Conservation (phyloP, 169 alveolate species). For the Plasmodium gallinaceum region DNA sequence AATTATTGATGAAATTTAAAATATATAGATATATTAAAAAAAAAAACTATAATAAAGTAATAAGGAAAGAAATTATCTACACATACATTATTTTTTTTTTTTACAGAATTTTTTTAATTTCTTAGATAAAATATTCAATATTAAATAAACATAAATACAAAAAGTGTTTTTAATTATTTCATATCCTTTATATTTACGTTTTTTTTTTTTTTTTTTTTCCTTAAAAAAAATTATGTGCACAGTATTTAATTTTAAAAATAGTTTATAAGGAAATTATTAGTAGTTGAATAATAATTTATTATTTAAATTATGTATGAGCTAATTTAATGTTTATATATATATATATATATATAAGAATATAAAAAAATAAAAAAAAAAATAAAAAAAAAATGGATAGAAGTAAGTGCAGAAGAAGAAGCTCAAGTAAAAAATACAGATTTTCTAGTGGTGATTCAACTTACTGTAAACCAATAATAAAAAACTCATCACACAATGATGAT, state of each 20-base stretch:
- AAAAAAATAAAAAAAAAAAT: background rate
- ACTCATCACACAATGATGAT: slow-evolving; percentile 13
- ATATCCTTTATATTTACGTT: background rate
- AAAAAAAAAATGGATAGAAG: background rate
- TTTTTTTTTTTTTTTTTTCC: background rate
- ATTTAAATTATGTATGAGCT: background rate
- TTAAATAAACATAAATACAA: background rate
- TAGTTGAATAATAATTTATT: background rate
- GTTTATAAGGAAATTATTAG: background rate
- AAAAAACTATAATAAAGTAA: too few species aligned
- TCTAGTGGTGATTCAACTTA: slow-evolving; percentile 37
- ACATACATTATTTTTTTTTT: background rate
- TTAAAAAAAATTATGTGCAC: background rate
- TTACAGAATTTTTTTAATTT: background rate
- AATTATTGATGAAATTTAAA: too few species aligned
- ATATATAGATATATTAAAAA: too few species aligned
- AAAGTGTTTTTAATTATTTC: background rate
- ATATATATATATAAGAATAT: background rate
- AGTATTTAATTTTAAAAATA: background rate
- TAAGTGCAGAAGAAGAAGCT: slow-evolving; percentile 11
- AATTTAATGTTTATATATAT: background rate
- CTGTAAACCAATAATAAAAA: slow-evolving; percentile 23
- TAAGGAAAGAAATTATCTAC: background rate
- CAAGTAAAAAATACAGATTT: slow-evolving; percentile 34
- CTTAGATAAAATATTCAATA: background rate